These are phyloP conservation scores for Apiospora marii DNA, from an alignment of 2,329 filamentous ascomycete species.

Conservation along the genomic window DNA sequence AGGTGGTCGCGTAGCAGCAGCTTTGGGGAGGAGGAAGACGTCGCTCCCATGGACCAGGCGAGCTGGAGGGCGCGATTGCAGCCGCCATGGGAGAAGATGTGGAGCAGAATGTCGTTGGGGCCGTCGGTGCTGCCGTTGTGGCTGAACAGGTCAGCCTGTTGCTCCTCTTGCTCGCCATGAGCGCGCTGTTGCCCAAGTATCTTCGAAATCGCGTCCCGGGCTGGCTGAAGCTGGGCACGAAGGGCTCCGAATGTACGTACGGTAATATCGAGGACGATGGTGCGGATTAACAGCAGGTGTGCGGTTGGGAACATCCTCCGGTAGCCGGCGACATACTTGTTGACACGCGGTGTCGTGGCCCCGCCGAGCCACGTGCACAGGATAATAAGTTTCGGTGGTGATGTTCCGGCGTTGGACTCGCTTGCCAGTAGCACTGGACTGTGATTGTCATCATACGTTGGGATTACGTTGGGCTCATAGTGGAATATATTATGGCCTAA, in stretches of 20 bases:
- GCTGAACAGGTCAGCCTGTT: too few relatives aligned
- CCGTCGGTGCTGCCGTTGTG: too few relatives aligned
- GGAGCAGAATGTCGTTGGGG: too few relatives aligned
- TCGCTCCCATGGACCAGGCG: background rate
- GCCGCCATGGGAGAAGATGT: too few relatives aligned
- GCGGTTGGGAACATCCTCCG: background rate
- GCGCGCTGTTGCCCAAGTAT: too few relatives aligned
- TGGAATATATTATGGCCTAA: background rate
- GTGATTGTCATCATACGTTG: background rate
- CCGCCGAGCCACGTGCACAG: background rate
- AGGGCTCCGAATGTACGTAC: background rate
- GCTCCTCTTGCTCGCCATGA: too few relatives aligned
- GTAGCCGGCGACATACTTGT: constrained; percentile 17
- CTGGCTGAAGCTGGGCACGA: background rate
- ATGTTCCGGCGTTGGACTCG: background rate
- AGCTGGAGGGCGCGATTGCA: too few relatives aligned
- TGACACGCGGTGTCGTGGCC: background rate
- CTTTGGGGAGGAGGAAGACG: background rate
- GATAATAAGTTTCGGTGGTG: background rate
- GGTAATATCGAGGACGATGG: background rate
- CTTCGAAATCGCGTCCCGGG: too few relatives aligned
- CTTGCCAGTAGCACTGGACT: background rate
- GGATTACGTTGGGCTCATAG: background rate
- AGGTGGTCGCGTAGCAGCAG: background rate
- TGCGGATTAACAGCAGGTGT: background rate